These are phyloP conservation scores for Aspergillus calidoustus DNA, from an alignment of 2,329 filamentous ascomycete species.

Conservation along the genomic window DNA sequence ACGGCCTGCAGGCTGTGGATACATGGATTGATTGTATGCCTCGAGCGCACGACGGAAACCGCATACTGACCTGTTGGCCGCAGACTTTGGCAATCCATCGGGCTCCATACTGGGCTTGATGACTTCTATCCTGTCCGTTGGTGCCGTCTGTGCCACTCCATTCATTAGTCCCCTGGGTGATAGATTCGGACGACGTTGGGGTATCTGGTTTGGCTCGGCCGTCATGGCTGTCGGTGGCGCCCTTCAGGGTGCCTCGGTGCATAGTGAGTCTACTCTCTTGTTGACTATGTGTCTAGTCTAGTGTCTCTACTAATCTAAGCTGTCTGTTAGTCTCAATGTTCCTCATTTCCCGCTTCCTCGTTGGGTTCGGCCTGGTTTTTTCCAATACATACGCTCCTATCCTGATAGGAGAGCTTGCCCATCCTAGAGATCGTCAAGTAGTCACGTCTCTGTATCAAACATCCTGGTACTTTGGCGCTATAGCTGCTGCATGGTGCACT, in stretches of 20 bases:
- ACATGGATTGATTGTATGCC: not conserved
- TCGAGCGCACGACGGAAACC: not conserved
- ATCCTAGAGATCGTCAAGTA: not conserved
- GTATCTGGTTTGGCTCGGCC: too few relatives aligned
- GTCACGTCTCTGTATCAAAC: not conserved
- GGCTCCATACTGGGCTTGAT: not conserved
- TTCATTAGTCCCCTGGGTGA: too few relatives aligned
- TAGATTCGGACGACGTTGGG: too few relatives aligned
- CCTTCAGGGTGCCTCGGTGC: too few relatives aligned
- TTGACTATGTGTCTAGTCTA: too few relatives aligned
- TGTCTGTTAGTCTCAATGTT: too few relatives aligned
- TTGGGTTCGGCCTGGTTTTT: too few relatives aligned
- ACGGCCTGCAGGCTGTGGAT: not conserved
- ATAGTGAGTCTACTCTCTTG: too few relatives aligned
- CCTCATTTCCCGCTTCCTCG: too few relatives aligned
- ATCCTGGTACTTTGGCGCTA: not conserved
- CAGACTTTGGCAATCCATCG: not conserved
- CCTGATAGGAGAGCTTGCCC: not conserved
- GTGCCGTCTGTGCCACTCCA: not conserved
- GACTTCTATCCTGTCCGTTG: not conserved
- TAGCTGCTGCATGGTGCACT: not conserved
- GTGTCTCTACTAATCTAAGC: too few relatives aligned
- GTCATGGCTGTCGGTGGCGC: too few relatives aligned
- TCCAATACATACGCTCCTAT: not conserved
- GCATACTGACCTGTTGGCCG: not conserved